phyloP scores from a whole-genome alignment of 805 yeast genomes.

The Priceomyces carsonii region DNA sequence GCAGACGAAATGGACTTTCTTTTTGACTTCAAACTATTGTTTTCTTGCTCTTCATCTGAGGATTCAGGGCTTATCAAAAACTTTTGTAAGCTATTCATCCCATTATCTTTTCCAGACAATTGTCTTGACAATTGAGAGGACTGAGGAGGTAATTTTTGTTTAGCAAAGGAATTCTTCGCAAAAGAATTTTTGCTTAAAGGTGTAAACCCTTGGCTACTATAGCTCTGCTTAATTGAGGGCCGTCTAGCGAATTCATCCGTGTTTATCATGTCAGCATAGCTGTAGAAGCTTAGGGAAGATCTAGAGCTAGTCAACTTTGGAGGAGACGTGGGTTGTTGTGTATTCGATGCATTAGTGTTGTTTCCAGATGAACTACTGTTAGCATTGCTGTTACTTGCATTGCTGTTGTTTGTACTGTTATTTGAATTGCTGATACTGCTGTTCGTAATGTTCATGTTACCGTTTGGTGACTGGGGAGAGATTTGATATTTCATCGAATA shows the following conservation, averaged over 20 bases:
- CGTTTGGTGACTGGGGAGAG: constrained; percentile 7
- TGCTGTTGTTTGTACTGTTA: constrained; percentile 4
- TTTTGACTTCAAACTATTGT: constrained; percentile 6
- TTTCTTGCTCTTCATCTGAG: constrained; percentile 24
- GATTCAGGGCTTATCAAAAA: constrained; percentile 30
- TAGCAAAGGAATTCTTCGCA: constrained; percentile 9
- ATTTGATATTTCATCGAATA: constrained; percentile 19
- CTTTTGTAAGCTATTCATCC: constrained; percentile 7
- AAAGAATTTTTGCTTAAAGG: constrained; percentile 7
- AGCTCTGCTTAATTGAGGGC: constrained; percentile 48
- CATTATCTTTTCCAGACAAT: constrained; percentile 11
- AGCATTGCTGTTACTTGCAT: neutral
- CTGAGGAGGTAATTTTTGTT: constrained; percentile 9
- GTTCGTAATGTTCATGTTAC: constrained; percentile 4
- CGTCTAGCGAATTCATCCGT: constrained; percentile 67
- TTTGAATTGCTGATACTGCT: constrained; percentile 6
- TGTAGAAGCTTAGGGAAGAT: constrained; percentile 55
- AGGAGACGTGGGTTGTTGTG: constrained; percentile 37
- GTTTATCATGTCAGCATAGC: constrained; percentile 77
- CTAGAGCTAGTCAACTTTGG: constrained; percentile 38
- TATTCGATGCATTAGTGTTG: constrained; percentile 7
- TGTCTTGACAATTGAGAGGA: constrained; percentile 26
- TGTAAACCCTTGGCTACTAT: constrained; percentile 8
- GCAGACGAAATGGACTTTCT: constrained; percentile 11
- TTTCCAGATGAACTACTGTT: neutral